phyloP scores from a whole-genome alignment of 2,329 filamentous ascomycete genomes.

The Exophiala mesophila region DNA sequence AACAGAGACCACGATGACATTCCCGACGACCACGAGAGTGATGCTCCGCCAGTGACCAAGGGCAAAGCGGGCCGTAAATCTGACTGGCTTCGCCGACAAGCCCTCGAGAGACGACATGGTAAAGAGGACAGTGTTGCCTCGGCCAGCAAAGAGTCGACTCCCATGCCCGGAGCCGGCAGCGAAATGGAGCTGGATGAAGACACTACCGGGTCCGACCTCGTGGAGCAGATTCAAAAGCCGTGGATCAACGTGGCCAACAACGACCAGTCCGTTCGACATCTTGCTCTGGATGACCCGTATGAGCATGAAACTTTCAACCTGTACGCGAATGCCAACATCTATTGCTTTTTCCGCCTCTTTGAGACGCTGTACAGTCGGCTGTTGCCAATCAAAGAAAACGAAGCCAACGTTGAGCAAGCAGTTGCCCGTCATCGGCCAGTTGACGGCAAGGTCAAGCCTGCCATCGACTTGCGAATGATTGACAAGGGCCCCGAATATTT shows the following conservation, averaged over 20 bases:
- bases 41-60: conserved; percentile 65
- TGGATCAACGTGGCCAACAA: conserved; percentile 55
- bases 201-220: conserved; percentile 52
- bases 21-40: conserved; percentile 57
- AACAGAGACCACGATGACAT: conserved; percentile 75
- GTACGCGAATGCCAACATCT: conserved; percentile 86
- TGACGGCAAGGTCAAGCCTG: conserved; percentile 59
- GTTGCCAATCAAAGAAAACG: conserved; percentile 74
- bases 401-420: conserved; percentile 66
- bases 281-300: conserved; percentile 75
- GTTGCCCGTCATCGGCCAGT: conserved; percentile 62
- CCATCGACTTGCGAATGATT: conserved; percentile 75
- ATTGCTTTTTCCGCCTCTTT: conserved; percentile 92
- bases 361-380: conserved; percentile 84
- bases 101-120: conserved; percentile 73
- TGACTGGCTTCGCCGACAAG: conserved; percentile 72
- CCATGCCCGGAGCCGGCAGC: conserved; percentile 34
- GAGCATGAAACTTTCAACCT: conserved; percentile 77
- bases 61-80: conserved; percentile 72
- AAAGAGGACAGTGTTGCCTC: conserved; percentile 76
- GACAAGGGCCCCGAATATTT: conserved; percentile 71
- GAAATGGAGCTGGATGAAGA: conserved; percentile 60
- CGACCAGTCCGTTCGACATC: conserved; percentile 52
- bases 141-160: conserved; percentile 82
- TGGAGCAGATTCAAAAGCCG: conserved; percentile 29